Evolutionary conservation across 192 early-diverging fungal species (phyloP), one percentile per base, ranked within the genome.

Genomic region (Backusella psychrophila): DNA sequence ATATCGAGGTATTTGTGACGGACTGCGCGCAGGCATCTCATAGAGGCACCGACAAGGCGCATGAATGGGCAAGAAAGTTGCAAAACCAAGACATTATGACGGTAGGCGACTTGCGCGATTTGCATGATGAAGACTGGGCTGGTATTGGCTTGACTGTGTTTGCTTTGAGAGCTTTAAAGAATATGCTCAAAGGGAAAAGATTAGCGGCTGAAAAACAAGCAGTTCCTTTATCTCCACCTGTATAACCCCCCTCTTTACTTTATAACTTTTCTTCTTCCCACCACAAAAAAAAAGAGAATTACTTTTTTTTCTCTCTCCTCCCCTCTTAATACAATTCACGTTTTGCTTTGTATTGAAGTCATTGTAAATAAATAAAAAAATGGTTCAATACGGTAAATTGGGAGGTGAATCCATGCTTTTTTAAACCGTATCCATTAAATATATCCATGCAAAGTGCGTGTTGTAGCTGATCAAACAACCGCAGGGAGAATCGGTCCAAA

Each of bases 81-180:
- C 87, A 94, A 67, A 85, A 84, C 35, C 92, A 94, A 80, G 93
- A 94, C 75, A 88, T 94, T 46, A 90, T 93, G 91, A 93, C 91
- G 0, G 90, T 94, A 36, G 93, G 92, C 8, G 92, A 94, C 73
- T 71, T 94, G 66, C 86, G 89, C 36, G 90, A 91, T 77, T 75
- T 94, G 33, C 88, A 90, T 71, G 91, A 93, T 31, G 89, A 91
- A 63, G 93, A 94, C 74, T 94, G 93, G 93, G 82, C 80, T 5
- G 91, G 88, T 1, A 86, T 89, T 66, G 86, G 85, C 12, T 72
- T 89, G 12, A 89, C 88, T 3, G 88, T 89, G 11, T 89, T 87
- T 85, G 88, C 88, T 1, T 78, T 82, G 5, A 76, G 88, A 70
- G 86, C 86, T 0, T 53, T 89, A 21, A 83, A 87, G 72, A 89